Conservation (phyloP, 1,284 basidiomycete genomes). For the Leucocoprinus gongylophorus region DNA sequence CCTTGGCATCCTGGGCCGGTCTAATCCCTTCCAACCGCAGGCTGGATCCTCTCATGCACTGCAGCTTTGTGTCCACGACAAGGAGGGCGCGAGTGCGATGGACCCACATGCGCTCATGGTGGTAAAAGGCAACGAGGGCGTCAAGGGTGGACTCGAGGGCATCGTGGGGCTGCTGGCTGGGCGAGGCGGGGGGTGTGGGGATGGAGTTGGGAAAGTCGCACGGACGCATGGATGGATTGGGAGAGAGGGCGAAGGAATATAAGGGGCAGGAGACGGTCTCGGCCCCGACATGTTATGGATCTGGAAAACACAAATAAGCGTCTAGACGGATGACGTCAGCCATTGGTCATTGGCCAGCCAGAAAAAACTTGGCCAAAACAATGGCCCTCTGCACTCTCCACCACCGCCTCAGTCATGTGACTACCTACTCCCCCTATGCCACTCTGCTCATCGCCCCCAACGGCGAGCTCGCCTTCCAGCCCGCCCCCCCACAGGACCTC, state of each 20-base stretch:
- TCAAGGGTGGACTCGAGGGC: conserved; percentile 45
- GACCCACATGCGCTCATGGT: conserved; percentile 62
- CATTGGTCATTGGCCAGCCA: conserved; percentile 1
- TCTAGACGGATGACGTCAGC: conserved; percentile 3
- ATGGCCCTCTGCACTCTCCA: conserved; percentile 17
- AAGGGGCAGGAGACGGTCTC: conserved; percentile 12
- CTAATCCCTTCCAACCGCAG: conserved; percentile 27
- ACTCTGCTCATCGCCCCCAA: conserved; percentile 25
- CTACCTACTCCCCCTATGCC: conserved; percentile 28
- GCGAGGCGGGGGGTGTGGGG: conserved; percentile 29
- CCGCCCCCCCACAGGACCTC: conserved; percentile 37
- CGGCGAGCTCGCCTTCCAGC: conserved; percentile 32
- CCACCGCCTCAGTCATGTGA: conserved; percentile 38
- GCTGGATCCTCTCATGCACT: conserved; percentile 35
- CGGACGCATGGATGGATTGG: conserved; percentile 16
- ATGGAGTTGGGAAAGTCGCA: conserved; percentile 22
- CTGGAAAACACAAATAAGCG: conserved; percentile 11
- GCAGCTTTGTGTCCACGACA: no score
- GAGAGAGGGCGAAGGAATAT: conserved; percentile 6
- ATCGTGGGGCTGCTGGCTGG: conserved; percentile 19
- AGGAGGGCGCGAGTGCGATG: conserved; percentile 45
- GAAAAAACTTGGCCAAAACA: no score
- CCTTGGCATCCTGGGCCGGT: conserved; percentile 15
- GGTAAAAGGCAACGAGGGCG: conserved; percentile 56
- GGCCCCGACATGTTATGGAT: conserved; percentile 15